phyloP scores from a whole-genome alignment of 2,329 filamentous ascomycete genomes.

The Talaromyces verruculosus region DNA sequence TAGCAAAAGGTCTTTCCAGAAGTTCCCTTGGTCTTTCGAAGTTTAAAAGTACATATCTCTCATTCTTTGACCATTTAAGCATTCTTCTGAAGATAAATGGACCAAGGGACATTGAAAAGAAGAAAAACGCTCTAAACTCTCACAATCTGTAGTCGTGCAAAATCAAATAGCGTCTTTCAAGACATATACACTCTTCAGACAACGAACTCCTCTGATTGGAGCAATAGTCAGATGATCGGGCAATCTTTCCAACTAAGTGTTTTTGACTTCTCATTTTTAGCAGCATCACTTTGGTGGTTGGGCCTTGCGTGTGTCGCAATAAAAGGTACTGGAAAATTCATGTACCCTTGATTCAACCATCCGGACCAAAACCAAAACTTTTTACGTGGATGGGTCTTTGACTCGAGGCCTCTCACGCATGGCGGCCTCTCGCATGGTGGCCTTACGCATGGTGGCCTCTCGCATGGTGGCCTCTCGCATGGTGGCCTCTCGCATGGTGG shows the following conservation, averaged over 20 bases:
- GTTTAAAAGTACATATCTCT: neutral
- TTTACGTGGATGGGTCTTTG: neutral
- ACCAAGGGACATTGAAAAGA: neutral
- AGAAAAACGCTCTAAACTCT: neutral
- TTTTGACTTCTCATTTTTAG: neutral
- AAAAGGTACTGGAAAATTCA: neutral
- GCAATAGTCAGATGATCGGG: neutral
- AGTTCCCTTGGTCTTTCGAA: neutral
- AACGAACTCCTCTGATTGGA: conserved; percentile 3
- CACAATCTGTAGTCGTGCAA: conserved; percentile 11
- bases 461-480: too few relatives aligned
- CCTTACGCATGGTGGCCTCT: too few relatives aligned
- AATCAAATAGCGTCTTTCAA: neutral
- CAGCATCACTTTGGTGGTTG: neutral
- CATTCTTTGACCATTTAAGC: neutral
- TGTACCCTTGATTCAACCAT: neutral
- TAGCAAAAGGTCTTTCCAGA: neutral
- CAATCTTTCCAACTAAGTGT: neutral
- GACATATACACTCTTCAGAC: neutral
- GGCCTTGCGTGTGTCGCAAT: neutral
- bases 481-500: too few relatives aligned
- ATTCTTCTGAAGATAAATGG: conserved; percentile 2
- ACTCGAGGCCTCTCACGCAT: neutral
- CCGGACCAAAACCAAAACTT: neutral
- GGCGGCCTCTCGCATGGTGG: neutral